Base-by-base conservation (phyloP, 2,329 filamentous ascomycete species). In the Taxawa tesnikishii region DNA sequence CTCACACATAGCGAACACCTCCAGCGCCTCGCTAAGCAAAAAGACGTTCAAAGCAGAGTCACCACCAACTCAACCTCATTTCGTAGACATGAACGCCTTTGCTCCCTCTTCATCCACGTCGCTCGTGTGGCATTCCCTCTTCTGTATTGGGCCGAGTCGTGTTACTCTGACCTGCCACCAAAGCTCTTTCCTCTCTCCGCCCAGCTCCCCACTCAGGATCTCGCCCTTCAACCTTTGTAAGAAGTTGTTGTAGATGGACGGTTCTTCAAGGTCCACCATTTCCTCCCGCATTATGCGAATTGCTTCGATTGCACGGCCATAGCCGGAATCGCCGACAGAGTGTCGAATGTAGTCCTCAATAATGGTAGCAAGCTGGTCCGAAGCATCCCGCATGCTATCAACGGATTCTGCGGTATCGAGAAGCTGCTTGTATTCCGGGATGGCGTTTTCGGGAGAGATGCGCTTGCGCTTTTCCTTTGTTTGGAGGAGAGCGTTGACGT, bases 341-440 rank as follows among this genome's bases (percentile, higher is more conserved):
- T 77, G 67, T 13, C 60, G 69, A 38, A 94, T 72, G 31, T 83
- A 71, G 6, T 65, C 61, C 36, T 75, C 67, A 27, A 93, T 70
- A 34, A 94, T 78, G 4, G 52, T 52, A 9, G 68, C 74, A 72
- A 96, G 81, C 48, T 92, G 83, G 41, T 75, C 73, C 5, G 75
- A 68, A 1, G 80, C 79, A 12, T 77, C 70, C 38, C 73, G 65
- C 32, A 92, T 70, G 3, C 70, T 65, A 2, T 69, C 60, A 8
- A 23, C 19, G 3, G 19, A 23, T n/a, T 23, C 19, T 23, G 19
- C n/a, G 19, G 8, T n/a, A 1, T 43, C 65, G 11, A 96, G 64
- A 3, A 78, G 69, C 52, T 84, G 83, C 51, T 87, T 92, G 70
- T 94, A 94, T 38, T 88, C 83, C 0, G 90, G 85, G 4, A 96